Evolutionary conservation across 2,329 filamentous ascomycete genomes (phyloP), one percentile per base, ranked within the genome.

Genomic region (Raffaelea deltoideospora): DNA sequence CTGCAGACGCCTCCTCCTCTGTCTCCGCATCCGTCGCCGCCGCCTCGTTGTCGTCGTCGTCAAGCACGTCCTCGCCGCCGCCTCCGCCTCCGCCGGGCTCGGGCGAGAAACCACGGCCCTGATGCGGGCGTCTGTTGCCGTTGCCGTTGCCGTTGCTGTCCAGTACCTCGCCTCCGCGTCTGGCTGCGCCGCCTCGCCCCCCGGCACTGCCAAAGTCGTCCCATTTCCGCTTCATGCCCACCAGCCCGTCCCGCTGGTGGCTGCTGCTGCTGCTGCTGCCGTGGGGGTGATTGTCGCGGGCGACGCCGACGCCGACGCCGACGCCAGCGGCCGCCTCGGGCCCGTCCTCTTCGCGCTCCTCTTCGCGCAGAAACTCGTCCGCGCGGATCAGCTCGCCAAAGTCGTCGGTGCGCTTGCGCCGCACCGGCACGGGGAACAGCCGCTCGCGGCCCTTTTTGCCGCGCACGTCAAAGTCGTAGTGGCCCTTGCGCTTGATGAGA

Each of bases 181-280:
- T n/a, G 30, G 27, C 17, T 29, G n/a, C n/a, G 27, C 27, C 27
- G 17, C 27, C 13, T n/a, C 14, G 6, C 10, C 9, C 26, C 20
- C 27, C 22, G 30, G 9, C 17, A 18, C 61, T 50, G 3, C 61
- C 65, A 18, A 72, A 60, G 41, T 92, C 85, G 45, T 88, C 83
- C 85, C 88, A 96, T 56, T 85, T 92, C 42, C 90, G 74, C 59
- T 98, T 98, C 61, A 88, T 87, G 15, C 88, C 90, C 17, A 94
- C 23, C 23, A 26, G 22, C 10, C 29, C 30, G 17, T 27, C 35
- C 18, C 60, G 58, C n/a, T n/a, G n/a, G 15, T 21, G 65, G 17
- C n/a, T 18, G 17, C 17, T 30, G 35, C 22, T 31, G 33, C 11
- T 28, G 33, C 22, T 26, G 37, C 10, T 24, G 34, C 11, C 10